These are phyloP conservation scores for Rhizophagus clarus DNA, from an alignment of 192 early-diverging fungal genomes.

Conservation along the genomic window DNA sequence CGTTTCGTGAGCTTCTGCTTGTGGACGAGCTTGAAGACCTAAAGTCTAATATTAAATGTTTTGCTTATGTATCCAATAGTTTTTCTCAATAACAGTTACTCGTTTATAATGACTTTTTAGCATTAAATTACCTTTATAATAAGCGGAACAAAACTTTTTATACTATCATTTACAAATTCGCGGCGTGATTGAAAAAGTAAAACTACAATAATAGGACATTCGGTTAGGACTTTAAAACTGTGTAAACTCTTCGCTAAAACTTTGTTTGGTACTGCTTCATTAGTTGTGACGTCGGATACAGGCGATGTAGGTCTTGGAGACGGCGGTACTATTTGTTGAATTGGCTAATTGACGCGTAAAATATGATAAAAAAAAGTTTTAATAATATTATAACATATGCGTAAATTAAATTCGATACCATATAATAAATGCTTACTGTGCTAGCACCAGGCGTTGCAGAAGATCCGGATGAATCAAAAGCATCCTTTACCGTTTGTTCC, in stretches of 20 bases:
- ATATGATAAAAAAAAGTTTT: not conserved
- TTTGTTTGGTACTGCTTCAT: constrained; percentile 58
- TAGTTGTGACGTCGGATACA: constrained; percentile 56
- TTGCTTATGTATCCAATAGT: not conserved
- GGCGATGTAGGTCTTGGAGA: constrained; percentile 81
- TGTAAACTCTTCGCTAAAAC: constrained; percentile 72
- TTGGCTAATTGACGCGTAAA: constrained; percentile 33
- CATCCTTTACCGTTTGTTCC: constrained; percentile 77
- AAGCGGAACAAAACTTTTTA: constrained; percentile 84
- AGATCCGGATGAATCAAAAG: constrained; percentile 77
- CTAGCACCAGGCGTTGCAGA: constrained; percentile 45
- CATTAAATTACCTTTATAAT: constrained; percentile 70
- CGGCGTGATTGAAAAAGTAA: constrained; percentile 91
- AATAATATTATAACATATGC: not conserved
- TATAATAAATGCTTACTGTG: not conserved
- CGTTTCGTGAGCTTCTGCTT: constrained; percentile 53
- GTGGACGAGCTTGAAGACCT: constrained; percentile 56
- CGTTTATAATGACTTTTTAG: no score
- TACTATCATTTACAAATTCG: constrained; percentile 76
- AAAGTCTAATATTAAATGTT: constrained; percentile 43
- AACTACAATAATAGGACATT: constrained; percentile 98
- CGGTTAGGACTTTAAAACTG: constrained; percentile 98
- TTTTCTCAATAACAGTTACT: no score
- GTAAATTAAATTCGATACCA: not conserved
- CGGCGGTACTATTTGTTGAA: constrained; percentile 36